Evolutionary conservation across 768 basidiomycete genomes (phyloP).

Genomic region (Suillus bovinus): DNA sequence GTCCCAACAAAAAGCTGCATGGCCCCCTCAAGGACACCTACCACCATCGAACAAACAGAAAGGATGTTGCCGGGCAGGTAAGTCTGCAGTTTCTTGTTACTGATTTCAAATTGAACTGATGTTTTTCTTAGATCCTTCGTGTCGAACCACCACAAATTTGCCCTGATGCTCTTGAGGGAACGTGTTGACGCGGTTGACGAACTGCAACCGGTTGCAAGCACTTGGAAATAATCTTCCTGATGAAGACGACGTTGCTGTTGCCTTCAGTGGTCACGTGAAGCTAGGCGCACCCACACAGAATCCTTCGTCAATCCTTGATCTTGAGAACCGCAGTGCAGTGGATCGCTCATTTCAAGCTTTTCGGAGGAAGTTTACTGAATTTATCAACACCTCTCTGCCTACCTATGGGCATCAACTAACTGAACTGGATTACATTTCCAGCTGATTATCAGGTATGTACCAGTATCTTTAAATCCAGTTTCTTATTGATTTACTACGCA

Average conservation of each 20-base stretch:
- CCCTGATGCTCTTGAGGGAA: constrained; percentile 9
- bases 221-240: not conserved
- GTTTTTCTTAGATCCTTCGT: constrained; percentile 11
- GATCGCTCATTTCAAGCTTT: constrained; percentile 2
- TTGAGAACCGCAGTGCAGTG: not conserved
- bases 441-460: not conserved
- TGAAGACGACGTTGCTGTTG: not conserved
- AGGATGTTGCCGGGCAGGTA: constrained; percentile 34
- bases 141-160: constrained; percentile 16
- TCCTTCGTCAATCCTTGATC: not conserved
- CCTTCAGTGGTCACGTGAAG: not conserved
- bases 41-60: constrained; percentile 33
- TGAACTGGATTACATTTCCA: constrained; percentile 6
- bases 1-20: constrained; percentile 34
- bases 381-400: constrained; percentile 4
- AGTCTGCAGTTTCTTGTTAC: not conserved
- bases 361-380: constrained; percentile 4
- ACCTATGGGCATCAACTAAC: constrained; percentile 1
- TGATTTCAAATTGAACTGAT: not conserved
- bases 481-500: constrained; percentile 4
- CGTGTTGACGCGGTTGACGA: not conserved
- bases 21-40: constrained; percentile 30
- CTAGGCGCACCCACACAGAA: not conserved
- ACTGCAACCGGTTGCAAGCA: constrained; percentile 23
- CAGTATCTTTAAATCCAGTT: not conserved